Evolutionary conservation across 1,139 yeast species (phyloP), one percentile per base, ranked within the genome.

Genomic region (Entelexis sorbosivorans): DNA sequence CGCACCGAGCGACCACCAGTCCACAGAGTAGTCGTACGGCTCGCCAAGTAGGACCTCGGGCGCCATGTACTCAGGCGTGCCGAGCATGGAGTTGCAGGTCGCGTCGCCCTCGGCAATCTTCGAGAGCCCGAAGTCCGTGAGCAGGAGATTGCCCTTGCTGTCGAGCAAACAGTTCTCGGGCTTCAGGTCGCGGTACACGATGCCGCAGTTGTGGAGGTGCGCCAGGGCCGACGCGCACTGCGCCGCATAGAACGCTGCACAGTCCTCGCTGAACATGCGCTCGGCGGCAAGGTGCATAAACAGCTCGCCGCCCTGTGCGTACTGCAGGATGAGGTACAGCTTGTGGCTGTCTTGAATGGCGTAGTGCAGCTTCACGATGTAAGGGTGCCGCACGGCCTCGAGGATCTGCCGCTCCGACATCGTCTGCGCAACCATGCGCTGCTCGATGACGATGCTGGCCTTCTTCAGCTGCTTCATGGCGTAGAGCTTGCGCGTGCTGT

Each of bases 1-100:
- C 58, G 96, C 87, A 0, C 98, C 97, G 31, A 91, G 71, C 0
- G 96, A 87, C 94, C 97, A 91, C 95, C 96, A 91, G 64, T 91
- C 98, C 11, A 93, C 96, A 10, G 81, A 75, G 58, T 77, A 81
- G 58, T 88, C 91, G 64, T 91, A 91, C n/a, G 82, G 80, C 57
- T 82, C 79, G 26, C 96, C 96, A 49, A 77, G 78, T 28, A 91
- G 69, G 32, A 91, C 84, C 65, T 91, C 97, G 1, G 98, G 98
- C 0, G 97, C 97, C 86, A 89, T 88, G 64, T 88, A 89, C 66
- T 88, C 96, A 0, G 95, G 94, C 0, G 96, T 89, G 0, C 97
- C 98, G 32, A 88, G 82, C 63, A 89, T 78, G 2, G 96, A 81
- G 60, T 77, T 83, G 64, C 77, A 81, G 50, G 74, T 70, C 20